Base-by-base conservation (phyloP, 2,329 filamentous ascomycete genomes). In the Hirsutella thompsonii region DNA sequence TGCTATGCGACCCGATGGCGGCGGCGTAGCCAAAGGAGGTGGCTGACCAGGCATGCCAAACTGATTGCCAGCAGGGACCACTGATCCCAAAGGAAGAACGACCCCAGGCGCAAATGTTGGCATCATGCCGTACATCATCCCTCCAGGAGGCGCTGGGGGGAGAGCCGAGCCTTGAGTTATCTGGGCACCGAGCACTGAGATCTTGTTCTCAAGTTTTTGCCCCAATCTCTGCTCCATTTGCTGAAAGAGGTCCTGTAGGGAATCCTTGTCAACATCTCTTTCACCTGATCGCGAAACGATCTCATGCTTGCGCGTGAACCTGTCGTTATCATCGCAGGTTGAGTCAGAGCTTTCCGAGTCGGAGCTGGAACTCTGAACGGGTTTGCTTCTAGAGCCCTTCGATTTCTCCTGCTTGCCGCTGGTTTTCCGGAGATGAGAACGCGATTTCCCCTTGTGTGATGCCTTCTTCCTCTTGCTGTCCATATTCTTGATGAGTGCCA, bases 111-210 rank as follows among this genome's bases (percentile, higher is more conserved):
- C 14, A 10, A 35, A 8, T 16, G n/a, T 18, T 18, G 40, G 32
- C 16, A 14, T 8, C 19, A 38, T 19, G 21, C 21, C 36, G 18
- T 32, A 41, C 16, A 29, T 11, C 13, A 37, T 10, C 5, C 26
- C 28, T 10, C 38, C 5, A 8, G 21, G 3, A 10, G 20, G 30
- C 6, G 29, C 8, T 19, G 20, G 28, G 9, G 40, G 6, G 20
- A 38, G 13, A 1, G 19, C 23, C 18, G 18, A 14, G n/a, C 13
- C 21, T 33, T 42, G 38, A 14, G 43, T 9, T 20, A 54, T 34
- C 37, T 54, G 52, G 13, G 43, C 42, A 36, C 54, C 52, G 5
- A 58, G 47, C 21, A 53, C 50, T 5, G 48, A 41, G 8, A 57
- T 36, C 19, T 55, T 53, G 13, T 53, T 46, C 33, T 52, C 47